Percentiles rank a stretch among this genome's conserved stretches.
phyloP scores from a whole-genome alignment of 116 monocot species.

The Phalaenopsis hybrid region DNA sequence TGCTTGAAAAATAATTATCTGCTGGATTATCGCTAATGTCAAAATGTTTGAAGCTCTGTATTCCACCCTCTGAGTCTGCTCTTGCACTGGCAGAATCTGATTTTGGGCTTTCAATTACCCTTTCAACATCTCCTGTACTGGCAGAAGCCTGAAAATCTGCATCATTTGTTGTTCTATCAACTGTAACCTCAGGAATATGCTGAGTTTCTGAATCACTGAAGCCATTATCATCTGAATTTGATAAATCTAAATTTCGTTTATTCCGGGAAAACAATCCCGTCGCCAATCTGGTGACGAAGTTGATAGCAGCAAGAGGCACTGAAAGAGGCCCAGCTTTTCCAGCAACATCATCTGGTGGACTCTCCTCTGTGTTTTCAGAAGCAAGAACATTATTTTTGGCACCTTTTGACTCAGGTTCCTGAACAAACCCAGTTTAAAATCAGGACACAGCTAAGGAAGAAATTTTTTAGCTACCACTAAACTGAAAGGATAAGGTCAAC shows the following conservation, averaged over 20 bases:
- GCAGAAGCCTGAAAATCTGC: constrained; percentile 6
- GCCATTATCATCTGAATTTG: constrained; percentile 7
- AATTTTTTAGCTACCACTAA: neutral
- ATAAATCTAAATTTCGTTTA: neutral
- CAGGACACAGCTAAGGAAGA: neutral
- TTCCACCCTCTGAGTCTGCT: constrained; percentile 10
- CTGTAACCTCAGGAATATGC: constrained; percentile 15
- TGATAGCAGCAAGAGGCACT: constrained; percentile 21
- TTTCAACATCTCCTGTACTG: constrained; percentile 11
- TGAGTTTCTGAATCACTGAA: constrained; percentile 20
- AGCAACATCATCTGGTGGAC: constrained; percentile 24
- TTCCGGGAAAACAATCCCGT: constrained; percentile 70
- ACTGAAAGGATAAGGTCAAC: constrained; percentile 20
- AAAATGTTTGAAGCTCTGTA: constrained; percentile 61
- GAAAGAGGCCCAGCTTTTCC: constrained; percentile 49
- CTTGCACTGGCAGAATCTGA: constrained; percentile 11
- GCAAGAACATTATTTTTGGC: constrained; percentile 4
- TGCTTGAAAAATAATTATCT: constrained; percentile 59
- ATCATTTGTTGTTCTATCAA: constrained; percentile 12
- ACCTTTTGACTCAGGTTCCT: constrained; percentile 34
- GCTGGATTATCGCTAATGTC: constrained; percentile 49
- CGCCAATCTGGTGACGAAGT: constrained; percentile 58
- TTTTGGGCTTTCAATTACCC: constrained; percentile 4
- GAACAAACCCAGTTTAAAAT: constrained; percentile 15
- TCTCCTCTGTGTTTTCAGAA: constrained; percentile 14